These are phyloP conservation scores for Beauveria sp. DNA, from an alignment of 2,329 filamentous ascomycete genomes.

Conservation along the genomic window DNA sequence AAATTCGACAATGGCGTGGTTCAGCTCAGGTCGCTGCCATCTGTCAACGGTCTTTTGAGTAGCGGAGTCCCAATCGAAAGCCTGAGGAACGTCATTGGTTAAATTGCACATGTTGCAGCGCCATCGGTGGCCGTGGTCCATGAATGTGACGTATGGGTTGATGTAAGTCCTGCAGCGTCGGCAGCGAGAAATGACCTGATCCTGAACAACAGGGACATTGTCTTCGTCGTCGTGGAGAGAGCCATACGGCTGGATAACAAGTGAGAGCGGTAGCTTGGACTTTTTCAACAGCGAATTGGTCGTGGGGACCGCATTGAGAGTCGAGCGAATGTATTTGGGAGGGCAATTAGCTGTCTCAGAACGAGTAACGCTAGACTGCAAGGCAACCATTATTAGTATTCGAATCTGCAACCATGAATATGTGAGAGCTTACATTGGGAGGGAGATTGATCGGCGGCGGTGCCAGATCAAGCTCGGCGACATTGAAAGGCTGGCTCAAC, in stretches of 20 bases:
- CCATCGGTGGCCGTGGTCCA: slow-evolving; percentile 96
- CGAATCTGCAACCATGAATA: background rate
- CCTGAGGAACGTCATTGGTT: slow-evolving; percentile 97
- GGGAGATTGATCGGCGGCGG: slow-evolving; percentile 88
- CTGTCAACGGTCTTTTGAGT: slow-evolving; percentile 86
- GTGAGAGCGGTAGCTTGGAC: slow-evolving; percentile 88
- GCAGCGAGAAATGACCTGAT: slow-evolving; percentile 96
- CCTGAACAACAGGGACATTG: slow-evolving; percentile 81
- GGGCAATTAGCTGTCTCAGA: slow-evolving; percentile 88
- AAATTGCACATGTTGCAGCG: slow-evolving; percentile 99
- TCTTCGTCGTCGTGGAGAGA: slow-evolving; percentile 91
- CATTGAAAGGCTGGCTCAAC: slow-evolving; percentile 87
- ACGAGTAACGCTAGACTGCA: slow-evolving; percentile 77
- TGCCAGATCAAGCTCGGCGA: slow-evolving; percentile 82
- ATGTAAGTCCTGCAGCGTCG: slow-evolving; percentile 94
- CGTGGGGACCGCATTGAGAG: slow-evolving; percentile 86
- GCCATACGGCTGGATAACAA: slow-evolving; percentile 93
- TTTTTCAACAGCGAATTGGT: slow-evolving; percentile 93
- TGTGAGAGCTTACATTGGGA: slow-evolving; percentile 64
- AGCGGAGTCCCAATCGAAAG: slow-evolving; percentile 95
- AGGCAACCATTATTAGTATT: slow-evolving; percentile 30
- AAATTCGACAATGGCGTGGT: slow-evolving; percentile 95
- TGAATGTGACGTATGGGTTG: slow-evolving; percentile 92
- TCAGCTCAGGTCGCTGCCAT: slow-evolving; percentile 87
- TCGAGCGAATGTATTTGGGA: slow-evolving; percentile 90